Base-by-base conservation (phyloP, 2,329 filamentous ascomycete species). In the Calonectria montana region DNA sequence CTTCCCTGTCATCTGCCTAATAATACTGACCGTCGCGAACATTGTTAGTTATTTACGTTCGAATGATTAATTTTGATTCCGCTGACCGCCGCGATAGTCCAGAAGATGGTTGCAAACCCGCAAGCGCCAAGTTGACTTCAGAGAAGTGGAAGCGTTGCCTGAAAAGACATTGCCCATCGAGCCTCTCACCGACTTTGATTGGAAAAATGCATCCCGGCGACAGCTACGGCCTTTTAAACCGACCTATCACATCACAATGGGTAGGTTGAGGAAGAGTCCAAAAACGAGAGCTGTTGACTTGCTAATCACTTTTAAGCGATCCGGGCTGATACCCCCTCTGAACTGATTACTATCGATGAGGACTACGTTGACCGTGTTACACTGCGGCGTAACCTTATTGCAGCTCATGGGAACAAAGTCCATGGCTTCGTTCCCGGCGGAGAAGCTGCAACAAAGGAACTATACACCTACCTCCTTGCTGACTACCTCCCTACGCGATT, bases 241-340 rank as follows among this genome's bases (percentile, higher is more conserved):
- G 0, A 83, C 84, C 3, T 90, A 88, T 74, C 82, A 89, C 74
- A 89, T 90, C 70, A 88, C 87, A 0, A 90, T 90, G 88, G 88
- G 88, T 87, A 75, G 37, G 78, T 25, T 13, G 41, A 31, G 23
- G 5, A n/a, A n/a, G n/a, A n/a, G 9, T 41, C 3, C n/a, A 8
- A 27, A 8, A 27, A 7, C 7, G 31, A 18, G 3, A 25, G 25
- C 3, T 5, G 7, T 5, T 53, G 21, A 10, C 50, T 48, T 18
- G 59, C 62, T 53, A 13, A 69, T 25, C 65, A 4, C 21, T n/a
- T 18, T 35, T 6, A 70, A 89, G 88, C 83, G 3, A 78, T 89
- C 3, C 84, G 84, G 27, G 81, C 82, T 15, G 81, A 85, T 29
- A 76, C 81, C 0, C 85, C 87, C 0, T 88, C 87, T 0, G 85